A percentile compares a stretch with the other conserved stretches of the same genome.
These are phyloP conservation scores for Rhodotorula babjevae DNA, from an alignment of 768 basidiomycete genomes.

Conservation along the genomic window DNA sequence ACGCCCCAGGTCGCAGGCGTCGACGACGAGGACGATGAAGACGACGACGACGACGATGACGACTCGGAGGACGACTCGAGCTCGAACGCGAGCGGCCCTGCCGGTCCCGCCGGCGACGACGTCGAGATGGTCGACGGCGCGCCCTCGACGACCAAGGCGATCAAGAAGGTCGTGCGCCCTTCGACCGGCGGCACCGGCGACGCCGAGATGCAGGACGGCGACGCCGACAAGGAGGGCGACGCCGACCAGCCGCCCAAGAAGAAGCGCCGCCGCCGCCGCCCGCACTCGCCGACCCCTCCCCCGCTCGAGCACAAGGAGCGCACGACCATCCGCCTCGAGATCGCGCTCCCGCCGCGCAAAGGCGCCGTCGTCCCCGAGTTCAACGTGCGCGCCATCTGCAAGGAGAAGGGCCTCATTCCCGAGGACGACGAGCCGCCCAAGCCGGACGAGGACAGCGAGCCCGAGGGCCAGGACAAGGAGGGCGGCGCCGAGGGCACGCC, in stretches of 20 bases:
- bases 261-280: conserved; percentile 5
- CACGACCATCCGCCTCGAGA: conserved; percentile 20
- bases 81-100: conserved; percentile 11
- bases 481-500: not conserved
- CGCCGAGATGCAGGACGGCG: conserved; percentile 1
- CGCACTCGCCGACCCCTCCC: conserved; percentile 20
- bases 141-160: conserved; percentile 1
- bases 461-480: conserved; percentile 14
- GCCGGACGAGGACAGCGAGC: conserved; percentile 1
- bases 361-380: not conserved
- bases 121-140: conserved; percentile 15
- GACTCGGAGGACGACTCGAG: conserved; percentile 25
- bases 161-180: not conserved
- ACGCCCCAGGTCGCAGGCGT: not conserved
- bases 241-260: conserved; percentile 13
- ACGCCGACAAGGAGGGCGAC: not conserved
- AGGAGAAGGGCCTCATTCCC: conserved; percentile 15
- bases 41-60: conserved; percentile 4
- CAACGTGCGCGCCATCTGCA: conserved; percentile 29
- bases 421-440: conserved; percentile 14
- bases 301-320: conserved; percentile 16
- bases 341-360: conserved; percentile 13
- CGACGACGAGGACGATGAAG: not conserved
- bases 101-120: conserved; percentile 4
- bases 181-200: not conserved